Evolutionary conservation across 495 filamentous ascomycete genomes (phyloP).

Genomic region (Annulohypoxylon moriforme): DNA sequence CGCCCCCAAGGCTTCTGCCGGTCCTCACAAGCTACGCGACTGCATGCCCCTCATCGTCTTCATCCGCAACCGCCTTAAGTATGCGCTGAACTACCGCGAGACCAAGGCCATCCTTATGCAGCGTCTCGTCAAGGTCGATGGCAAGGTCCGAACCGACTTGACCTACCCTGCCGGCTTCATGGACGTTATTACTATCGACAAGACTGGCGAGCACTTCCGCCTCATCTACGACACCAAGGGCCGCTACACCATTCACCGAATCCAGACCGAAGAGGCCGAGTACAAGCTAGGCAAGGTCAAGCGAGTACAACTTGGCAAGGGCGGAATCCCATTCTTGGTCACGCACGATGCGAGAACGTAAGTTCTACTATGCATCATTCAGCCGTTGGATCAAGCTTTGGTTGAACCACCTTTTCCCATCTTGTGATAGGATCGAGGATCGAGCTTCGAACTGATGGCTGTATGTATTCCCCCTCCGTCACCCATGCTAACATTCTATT

Average conservation of each 20-base stretch:
- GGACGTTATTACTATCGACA: slow-evolving; percentile 99
- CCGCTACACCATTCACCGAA: slow-evolving; percentile 99
- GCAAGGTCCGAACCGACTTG: slow-evolving; percentile 98
- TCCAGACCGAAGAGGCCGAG: slow-evolving; percentile 95
- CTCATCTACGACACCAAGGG: slow-evolving; percentile 99
- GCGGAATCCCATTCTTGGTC: slow-evolving; percentile 99
- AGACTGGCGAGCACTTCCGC: slow-evolving; percentile 99
- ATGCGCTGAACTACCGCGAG: slow-evolving; percentile 98
- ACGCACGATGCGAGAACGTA: slow-evolving; percentile 99
- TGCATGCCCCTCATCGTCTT: slow-evolving; percentile 99
- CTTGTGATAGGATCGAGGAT: slow-evolving; percentile 44
- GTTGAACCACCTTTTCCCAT: slow-evolving; percentile 64
- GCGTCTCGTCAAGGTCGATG: slow-evolving; percentile 99
- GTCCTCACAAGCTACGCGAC: slow-evolving; percentile 99
- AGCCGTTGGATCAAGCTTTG: slow-evolving; percentile 99
- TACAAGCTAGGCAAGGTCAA: slow-evolving; percentile 99
- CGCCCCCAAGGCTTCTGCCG: slow-evolving; percentile 92
- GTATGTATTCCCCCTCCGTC: slow-evolving; percentile 54
- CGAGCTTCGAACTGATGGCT: slow-evolving; percentile 57
- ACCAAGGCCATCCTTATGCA: slow-evolving; percentile 99
- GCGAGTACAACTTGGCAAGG: slow-evolving; percentile 97
- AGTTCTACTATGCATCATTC: slow-evolving; percentile 94
- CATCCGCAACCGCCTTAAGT: slow-evolving; percentile 99
- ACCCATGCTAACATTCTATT: slow-evolving; percentile 56
- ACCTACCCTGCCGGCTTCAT: slow-evolving; percentile 99